phyloP scores from a whole-genome alignment of 106 monocot species.

The Dendrobium officinale region DNA sequence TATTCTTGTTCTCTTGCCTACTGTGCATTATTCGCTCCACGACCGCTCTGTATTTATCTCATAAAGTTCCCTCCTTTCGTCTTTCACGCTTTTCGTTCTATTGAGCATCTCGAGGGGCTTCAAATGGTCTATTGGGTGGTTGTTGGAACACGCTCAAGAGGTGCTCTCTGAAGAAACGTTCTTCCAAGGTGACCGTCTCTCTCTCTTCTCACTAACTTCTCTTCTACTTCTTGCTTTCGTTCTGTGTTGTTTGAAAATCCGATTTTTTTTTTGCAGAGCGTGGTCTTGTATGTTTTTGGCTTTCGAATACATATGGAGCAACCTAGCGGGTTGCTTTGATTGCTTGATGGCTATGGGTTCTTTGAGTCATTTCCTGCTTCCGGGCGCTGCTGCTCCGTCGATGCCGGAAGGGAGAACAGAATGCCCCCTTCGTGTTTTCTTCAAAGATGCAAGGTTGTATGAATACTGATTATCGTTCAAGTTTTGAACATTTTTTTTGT shows the following conservation, averaged over 20 bases:
- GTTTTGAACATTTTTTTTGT: slow-evolving; percentile 1
- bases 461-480: neutral
- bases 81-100: neutral
- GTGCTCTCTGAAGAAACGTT: neutral
- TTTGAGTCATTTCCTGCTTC: slow-evolving; percentile 3
- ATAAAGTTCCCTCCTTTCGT: neutral
- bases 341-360: slow-evolving; percentile 13
- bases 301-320: neutral
- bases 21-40: neutral
- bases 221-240: neutral
- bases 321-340: neutral
- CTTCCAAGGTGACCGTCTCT: neutral
- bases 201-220: neutral
- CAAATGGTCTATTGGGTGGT: neutral
- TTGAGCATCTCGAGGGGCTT: slow-evolving; percentile 8
- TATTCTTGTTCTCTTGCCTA: neutral
- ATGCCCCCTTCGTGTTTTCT: slow-evolving; percentile 33
- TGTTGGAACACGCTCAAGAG: neutral
- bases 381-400: neutral
- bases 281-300: neutral
- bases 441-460: slow-evolving; percentile 45
- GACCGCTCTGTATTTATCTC: neutral
- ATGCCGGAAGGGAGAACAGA: slow-evolving; percentile 2
- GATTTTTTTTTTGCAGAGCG: neutral
- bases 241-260: neutral